Evolutionary conservation across 2,329 filamentous ascomycete species (phyloP).

Genomic region (Fusarium coicis): DNA sequence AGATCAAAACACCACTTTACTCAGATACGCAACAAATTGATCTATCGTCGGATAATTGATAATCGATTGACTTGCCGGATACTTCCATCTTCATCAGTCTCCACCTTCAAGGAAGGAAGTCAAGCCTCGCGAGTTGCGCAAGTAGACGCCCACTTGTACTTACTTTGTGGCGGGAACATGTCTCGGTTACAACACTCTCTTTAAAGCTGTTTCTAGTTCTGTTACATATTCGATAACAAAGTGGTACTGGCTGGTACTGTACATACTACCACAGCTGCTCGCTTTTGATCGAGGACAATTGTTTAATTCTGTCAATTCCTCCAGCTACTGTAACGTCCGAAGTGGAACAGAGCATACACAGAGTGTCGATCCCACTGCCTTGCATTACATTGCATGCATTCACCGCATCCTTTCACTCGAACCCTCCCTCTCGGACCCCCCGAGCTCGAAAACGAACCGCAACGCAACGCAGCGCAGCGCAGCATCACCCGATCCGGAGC

Average conservation of each 20-base stretch:
- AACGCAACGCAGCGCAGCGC: conserved; percentile 4
- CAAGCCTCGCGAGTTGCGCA: conserved; percentile 12
- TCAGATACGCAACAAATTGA: neutral
- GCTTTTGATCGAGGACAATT: conserved; percentile 14
- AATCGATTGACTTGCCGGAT: neutral
- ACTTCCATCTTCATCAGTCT: neutral
- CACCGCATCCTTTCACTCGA: conserved; percentile 38
- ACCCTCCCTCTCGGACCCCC: conserved; percentile 25
- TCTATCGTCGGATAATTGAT: neutral
- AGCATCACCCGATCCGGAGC: conserved; percentile 34
- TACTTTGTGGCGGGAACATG: conserved; percentile 51
- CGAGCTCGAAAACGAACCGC: conserved; percentile 11
- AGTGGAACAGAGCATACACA: conserved; percentile 26
- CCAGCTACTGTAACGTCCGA: conserved; percentile 21
- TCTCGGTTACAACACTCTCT: conserved; percentile 47
- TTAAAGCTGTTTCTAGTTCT: conserved; percentile 34
- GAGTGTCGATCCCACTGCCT: conserved; percentile 32
- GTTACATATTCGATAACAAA: neutral
- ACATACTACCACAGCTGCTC: conserved; percentile 3
- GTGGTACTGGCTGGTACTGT: conserved; percentile 5
- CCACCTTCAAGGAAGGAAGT: conserved; percentile 1
- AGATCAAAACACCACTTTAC: neutral
- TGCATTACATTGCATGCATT: conserved; percentile 31
- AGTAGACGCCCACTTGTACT: conserved; percentile 16
- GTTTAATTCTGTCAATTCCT: neutral